Percentiles rank a stretch among this genome's conserved stretches.
Evolutionary conservation across 169 alveolate genomes (phyloP).

Genomic region (Eimeria necatrix): DNA sequence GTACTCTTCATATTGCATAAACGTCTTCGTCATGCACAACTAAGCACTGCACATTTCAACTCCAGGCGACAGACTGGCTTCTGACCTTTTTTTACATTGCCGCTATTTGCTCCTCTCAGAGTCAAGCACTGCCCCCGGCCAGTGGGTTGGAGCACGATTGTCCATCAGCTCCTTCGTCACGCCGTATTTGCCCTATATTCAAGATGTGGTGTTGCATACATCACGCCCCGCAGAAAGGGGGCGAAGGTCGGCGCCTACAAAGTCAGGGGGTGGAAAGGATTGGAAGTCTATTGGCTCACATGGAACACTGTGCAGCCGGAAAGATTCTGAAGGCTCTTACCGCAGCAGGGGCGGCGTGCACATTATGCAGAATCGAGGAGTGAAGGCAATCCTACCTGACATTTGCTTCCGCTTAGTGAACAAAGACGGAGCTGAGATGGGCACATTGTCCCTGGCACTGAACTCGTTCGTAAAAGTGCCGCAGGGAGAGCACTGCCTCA

Average conservation of each 20-base stretch:
- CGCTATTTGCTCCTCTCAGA: slow-evolving; percentile 25
- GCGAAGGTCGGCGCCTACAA: neutral
- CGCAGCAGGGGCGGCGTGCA: slow-evolving; percentile 31
- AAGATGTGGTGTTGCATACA: neutral
- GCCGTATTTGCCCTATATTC: slow-evolving; percentile 71
- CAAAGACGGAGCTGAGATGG: slow-evolving; percentile 66
- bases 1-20: no score
- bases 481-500: slow-evolving; percentile 57
- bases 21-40: no score
- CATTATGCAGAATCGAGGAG: neutral
- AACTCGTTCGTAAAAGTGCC: slow-evolving; percentile 62
- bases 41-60: no score
- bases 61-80: no score
- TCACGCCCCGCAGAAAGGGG: neutral
- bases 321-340: neutral
- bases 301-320: neutral
- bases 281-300: neutral
- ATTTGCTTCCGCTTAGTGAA: slow-evolving; percentile 63
- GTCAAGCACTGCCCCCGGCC: slow-evolving; percentile 54
- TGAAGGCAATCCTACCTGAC: slow-evolving; percentile 58
- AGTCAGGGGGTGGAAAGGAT: neutral
- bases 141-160: slow-evolving; percentile 76
- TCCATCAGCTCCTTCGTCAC: slow-evolving; percentile 65
- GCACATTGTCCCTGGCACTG: slow-evolving; percentile 56
- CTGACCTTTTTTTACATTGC: no score